Percentiles rank a stretch among this genome's conserved stretches.
phyloP scores from a whole-genome alignment of 176 grass and related monocot genomes.

The Tuctoria greenei region DNA sequence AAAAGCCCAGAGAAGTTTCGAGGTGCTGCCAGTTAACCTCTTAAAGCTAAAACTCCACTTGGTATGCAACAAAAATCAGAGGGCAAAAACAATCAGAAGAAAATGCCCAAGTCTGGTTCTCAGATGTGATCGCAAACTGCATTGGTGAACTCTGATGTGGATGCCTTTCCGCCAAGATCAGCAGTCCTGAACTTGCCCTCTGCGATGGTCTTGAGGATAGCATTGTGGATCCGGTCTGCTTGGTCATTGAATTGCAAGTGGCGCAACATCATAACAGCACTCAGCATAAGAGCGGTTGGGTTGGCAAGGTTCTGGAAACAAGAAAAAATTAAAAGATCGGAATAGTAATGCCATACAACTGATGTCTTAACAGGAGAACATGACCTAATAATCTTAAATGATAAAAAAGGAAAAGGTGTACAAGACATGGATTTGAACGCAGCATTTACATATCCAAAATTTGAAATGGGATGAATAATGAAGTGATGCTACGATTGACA shows the following conservation, averaged over 20 bases:
- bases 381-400: not conserved
- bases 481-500: not conserved
- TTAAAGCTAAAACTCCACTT: conserved; percentile 44
- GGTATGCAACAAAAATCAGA: conserved; percentile 34
- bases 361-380: not conserved
- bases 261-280: conserved; percentile 95
- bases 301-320: conserved; percentile 86
- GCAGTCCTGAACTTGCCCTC: conserved; percentile 75
- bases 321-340: conserved; percentile 4
- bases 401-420: not conserved
- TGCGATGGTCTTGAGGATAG: conserved; percentile 77
- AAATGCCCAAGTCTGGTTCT: conserved; percentile 23
- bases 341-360: not conserved
- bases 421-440: not conserved
- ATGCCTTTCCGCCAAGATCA: conserved; percentile 79
- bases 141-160: conserved; percentile 85
- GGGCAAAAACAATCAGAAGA: conserved; percentile 21
- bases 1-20: conserved; percentile 29
- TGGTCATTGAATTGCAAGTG: conserved; percentile 78
- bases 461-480: not conserved
- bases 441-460: not conserved
- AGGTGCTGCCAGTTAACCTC: conserved; percentile 43
- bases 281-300: conserved; percentile 85
- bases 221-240: conserved; percentile 82
- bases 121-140: conserved; percentile 83